A percentile compares a stretch with the other conserved stretches of the same genome.
Evolutionary conservation across 2,329 filamentous ascomycete genomes (phyloP).

Genomic region (Curvularia verruculosa): DNA sequence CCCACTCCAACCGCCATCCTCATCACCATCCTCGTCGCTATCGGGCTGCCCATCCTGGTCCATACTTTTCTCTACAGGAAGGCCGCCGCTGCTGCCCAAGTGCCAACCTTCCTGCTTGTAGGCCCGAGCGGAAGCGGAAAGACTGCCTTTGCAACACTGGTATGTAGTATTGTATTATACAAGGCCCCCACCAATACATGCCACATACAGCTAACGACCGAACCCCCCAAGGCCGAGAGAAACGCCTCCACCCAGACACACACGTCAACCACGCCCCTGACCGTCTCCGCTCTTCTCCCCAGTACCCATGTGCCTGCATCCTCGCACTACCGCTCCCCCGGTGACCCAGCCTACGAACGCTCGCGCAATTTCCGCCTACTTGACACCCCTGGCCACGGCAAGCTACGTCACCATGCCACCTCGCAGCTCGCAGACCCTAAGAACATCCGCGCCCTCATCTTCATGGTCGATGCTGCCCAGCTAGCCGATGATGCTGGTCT

Average conservation of each 20-base stretch:
- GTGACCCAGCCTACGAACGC: conserved; percentile 64
- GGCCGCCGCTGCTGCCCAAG: conserved; percentile 64
- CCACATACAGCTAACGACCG: conserved; percentile 1
- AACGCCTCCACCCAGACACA: conserved; percentile 63
- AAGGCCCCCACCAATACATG: conserved; percentile 14
- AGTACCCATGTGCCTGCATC: conserved; percentile 63
- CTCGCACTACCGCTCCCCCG: conserved; percentile 68
- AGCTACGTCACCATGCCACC: conserved; percentile 77
- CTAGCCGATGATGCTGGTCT: conserved; percentile 57
- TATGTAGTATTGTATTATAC: conserved; percentile 44
- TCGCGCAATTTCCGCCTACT: conserved; percentile 74
- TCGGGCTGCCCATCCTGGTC: conserved; percentile 76
- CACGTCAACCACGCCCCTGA: conserved; percentile 50
- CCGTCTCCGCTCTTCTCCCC: conserved; percentile 65
- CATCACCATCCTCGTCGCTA: conserved; percentile 71
- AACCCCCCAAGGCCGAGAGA: conserved; percentile 59
- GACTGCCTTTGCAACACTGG: conserved; percentile 82
- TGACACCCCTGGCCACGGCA: conserved; percentile 95
- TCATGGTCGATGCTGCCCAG: conserved; percentile 81
- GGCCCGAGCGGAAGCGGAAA: conserved; percentile 87
- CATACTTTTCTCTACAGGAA: conserved; percentile 75
- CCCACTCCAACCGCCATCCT: conserved; percentile 60
- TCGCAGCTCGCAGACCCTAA: conserved; percentile 55
- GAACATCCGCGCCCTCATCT: conserved; percentile 74
- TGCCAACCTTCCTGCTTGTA: conserved; percentile 79